These are phyloP conservation scores for Neoascochyta sp. DNA, from an alignment of 2,329 filamentous ascomycete genomes.

Conservation along the genomic window DNA sequence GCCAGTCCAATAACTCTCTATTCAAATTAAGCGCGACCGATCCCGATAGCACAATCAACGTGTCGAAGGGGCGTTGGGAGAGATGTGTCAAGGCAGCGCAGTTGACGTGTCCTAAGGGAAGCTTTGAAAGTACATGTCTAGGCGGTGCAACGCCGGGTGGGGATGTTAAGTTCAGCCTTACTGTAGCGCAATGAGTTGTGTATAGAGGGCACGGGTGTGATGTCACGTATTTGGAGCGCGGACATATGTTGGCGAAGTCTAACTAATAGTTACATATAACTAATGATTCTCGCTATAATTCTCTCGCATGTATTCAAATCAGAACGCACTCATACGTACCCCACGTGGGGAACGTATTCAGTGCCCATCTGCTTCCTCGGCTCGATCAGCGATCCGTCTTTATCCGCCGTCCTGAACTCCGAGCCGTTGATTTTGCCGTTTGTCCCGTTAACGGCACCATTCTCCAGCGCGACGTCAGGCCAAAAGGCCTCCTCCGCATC, in stretches of 20 bases:
- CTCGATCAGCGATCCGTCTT: slow-evolving; percentile 5
- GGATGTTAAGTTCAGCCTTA: slow-evolving; percentile 42
- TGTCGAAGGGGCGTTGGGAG: slow-evolving; percentile 54
- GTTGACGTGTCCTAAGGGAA: slow-evolving; percentile 51
- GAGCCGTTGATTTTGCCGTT: background rate
- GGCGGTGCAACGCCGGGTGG: slow-evolving; percentile 47
- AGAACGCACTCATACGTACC: slow-evolving; percentile 2
- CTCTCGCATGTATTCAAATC: too few relatives aligned
- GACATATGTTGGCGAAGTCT: too few relatives aligned
- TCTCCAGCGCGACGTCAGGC: slow-evolving; percentile 19
- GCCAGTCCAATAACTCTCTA: slow-evolving; percentile 47
- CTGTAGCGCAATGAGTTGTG: background rate
- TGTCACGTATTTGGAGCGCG: too few relatives aligned
- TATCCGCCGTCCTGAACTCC: slow-evolving; percentile 2
- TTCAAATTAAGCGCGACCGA: slow-evolving; percentile 47
- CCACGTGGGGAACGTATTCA: slow-evolving; percentile 5
- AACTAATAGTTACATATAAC: too few relatives aligned
- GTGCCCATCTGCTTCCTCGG: slow-evolving; percentile 1
- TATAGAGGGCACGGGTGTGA: too few relatives aligned
- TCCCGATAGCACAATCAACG: slow-evolving; percentile 49
- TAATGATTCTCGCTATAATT: too few relatives aligned
- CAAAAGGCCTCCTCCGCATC: slow-evolving; percentile 36
- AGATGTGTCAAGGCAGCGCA: slow-evolving; percentile 53
- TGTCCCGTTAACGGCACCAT: background rate
- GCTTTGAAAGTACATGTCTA: slow-evolving; percentile 46